phyloP scores from a whole-genome alignment of 164 flowering plant species.

The Tetracentron sinense region DNA sequence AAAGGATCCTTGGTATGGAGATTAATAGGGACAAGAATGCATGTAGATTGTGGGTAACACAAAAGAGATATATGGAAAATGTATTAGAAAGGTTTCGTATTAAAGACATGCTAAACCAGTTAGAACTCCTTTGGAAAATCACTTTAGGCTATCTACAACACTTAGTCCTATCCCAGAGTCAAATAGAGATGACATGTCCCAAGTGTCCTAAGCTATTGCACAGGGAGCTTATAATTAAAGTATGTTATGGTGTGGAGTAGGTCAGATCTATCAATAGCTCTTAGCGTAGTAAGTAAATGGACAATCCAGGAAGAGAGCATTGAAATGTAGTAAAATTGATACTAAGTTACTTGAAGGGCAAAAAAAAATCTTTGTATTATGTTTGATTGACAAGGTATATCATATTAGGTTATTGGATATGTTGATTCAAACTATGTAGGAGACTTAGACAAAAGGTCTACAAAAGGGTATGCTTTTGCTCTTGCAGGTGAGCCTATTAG shows the following conservation, averaged over 20 bases:
- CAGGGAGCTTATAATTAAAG: not conserved
- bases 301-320: not conserved
- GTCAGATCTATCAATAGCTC: not conserved
- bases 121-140: not conserved
- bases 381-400: not conserved
- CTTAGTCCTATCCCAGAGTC: not conserved
- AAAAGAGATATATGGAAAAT: not conserved
- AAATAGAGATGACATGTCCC: not conserved
- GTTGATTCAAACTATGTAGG: too few relatives aligned
- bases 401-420: not conserved
- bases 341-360: not conserved
- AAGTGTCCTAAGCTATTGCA: not conserved
- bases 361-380: not conserved
- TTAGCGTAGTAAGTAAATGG: not conserved
- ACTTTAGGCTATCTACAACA: not conserved
- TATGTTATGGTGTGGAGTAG: not conserved
- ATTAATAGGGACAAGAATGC: not conserved
- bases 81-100: not conserved
- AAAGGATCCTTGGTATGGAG: not conserved
- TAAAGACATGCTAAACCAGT: not conserved
- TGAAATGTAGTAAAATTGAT: not conserved
- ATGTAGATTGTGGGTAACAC: not conserved
- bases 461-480: too few relatives aligned
- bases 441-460: too few relatives aligned
- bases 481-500: too few relatives aligned